Percentiles rank a stretch among this genome's conserved stretches.
phyloP scores from a whole-genome alignment of 1,139 yeast genomes.

The Scheffersomyces segobiensis region DNA sequence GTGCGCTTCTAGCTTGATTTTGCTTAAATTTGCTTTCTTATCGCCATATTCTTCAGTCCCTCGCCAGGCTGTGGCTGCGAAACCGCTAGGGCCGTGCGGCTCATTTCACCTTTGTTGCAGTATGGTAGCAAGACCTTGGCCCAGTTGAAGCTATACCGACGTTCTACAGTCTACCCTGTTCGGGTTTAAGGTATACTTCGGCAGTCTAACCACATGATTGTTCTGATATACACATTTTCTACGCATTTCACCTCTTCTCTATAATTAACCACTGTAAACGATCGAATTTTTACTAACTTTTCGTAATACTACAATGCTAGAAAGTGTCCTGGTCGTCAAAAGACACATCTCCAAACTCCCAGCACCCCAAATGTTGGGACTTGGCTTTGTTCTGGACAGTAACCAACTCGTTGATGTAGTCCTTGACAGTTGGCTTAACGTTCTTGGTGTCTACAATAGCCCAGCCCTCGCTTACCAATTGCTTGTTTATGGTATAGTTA shows the following conservation, averaged over 20 bases:
- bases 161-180: not conserved
- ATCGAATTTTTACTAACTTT: not conserved
- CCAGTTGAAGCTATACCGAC: not conserved
- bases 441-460: conserved; percentile 54
- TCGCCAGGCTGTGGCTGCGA: not conserved
- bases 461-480: conserved; percentile 64
- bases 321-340: conserved; percentile 50
- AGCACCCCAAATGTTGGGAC: conserved; percentile 60
- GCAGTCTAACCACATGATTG: too few relatives aligned
- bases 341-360: conserved; percentile 81
- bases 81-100: not conserved
- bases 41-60: not conserved
- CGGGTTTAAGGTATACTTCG: not conserved
- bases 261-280: not conserved
- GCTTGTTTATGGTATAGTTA: conserved; percentile 62
- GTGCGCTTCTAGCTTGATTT: too few relatives aligned
- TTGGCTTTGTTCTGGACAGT: conserved; percentile 51
- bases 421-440: conserved; percentile 35
- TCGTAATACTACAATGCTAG: not conserved
- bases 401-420: conserved; percentile 40
- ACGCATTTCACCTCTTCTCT: not conserved
- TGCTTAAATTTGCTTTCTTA: too few relatives aligned
- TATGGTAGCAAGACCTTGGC: not conserved
- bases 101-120: not conserved
- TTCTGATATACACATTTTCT: not conserved